Percentiles rank a stretch among this genome's conserved stretches.
phyloP scores from a whole-genome alignment of 83 land plant genomes.

The Larix sibirica region DNA sequence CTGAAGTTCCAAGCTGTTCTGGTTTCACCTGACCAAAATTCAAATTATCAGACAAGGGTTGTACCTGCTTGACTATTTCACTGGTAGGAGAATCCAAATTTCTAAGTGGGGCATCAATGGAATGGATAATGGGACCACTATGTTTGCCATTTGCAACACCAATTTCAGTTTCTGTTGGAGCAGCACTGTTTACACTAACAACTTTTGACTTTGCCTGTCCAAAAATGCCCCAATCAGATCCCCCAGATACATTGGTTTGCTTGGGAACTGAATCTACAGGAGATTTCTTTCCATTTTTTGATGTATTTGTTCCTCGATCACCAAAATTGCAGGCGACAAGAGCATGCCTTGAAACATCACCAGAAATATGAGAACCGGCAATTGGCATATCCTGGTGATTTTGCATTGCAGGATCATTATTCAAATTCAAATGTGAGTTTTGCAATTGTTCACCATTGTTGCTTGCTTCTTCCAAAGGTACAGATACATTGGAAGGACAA shows the following conservation, averaged over 20 bases:
- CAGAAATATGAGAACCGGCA: not conserved
- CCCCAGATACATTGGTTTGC: not conserved
- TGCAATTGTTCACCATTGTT: not conserved
- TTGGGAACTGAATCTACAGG: not conserved
- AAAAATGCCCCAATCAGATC: not conserved
- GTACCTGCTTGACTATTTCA: conserved; percentile 2
- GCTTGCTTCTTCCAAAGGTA: not conserved
- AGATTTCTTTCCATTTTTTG: not conserved
- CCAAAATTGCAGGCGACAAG: not conserved
- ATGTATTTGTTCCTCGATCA: not conserved
- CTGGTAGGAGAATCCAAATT: too few species aligned
- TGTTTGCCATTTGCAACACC: not conserved
- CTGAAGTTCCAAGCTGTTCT: not conserved
- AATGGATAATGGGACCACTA: too few species aligned
- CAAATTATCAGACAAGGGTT: not conserved
- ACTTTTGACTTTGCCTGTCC: not conserved
- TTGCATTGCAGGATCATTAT: not conserved
- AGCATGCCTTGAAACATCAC: not conserved
- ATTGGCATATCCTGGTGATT: too few species aligned
- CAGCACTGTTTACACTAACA: not conserved
- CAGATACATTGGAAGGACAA: not conserved
- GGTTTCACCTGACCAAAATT: not conserved
- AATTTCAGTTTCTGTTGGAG: conserved; percentile 7
- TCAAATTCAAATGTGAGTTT: not conserved
- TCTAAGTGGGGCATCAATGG: too few species aligned